Evolutionary conservation across 257 asterid genomes (phyloP).

Genomic region (Solanum boliviense): DNA sequence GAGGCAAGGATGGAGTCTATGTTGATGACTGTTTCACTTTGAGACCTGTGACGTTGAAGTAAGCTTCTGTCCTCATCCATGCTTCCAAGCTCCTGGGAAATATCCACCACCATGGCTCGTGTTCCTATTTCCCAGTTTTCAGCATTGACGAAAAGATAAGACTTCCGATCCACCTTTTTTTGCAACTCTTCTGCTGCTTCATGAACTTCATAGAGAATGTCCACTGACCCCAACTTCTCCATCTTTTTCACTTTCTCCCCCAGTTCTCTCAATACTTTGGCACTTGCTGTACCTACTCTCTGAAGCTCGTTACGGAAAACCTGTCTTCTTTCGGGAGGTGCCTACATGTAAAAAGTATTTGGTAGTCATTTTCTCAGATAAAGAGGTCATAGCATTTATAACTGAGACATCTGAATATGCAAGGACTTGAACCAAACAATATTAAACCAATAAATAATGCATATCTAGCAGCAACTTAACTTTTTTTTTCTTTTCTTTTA

Average conservation of each 20-base stretch:
- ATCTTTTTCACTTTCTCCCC: conserved; percentile 50
- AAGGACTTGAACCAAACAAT: background rate
- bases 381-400: background rate
- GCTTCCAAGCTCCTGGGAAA: conserved; percentile 15
- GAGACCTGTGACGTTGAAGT: conserved; percentile 19
- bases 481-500: background rate
- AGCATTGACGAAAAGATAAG: conserved; percentile 57
- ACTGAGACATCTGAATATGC: background rate
- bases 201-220: conserved; percentile 28
- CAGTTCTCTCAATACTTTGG: conserved; percentile 40
- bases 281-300: conserved; percentile 47
- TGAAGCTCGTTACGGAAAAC: conserved; percentile 52
- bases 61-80: conserved; percentile 8
- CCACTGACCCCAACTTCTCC: conserved; percentile 42
- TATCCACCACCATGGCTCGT: conserved; percentile 13
- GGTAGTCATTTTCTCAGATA: background rate
- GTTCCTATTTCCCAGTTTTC: conserved; percentile 55
- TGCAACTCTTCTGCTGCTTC: conserved; percentile 41
- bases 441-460: background rate
- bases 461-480: background rate
- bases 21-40: conserved; percentile 32
- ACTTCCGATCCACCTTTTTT: conserved; percentile 40
- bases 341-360: conserved; percentile 18
- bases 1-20: conserved; percentile 14
- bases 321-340: conserved; percentile 58